phyloP scores from a whole-genome alignment of 495 filamentous ascomycete genomes.

The Immersiella caudata region DNA sequence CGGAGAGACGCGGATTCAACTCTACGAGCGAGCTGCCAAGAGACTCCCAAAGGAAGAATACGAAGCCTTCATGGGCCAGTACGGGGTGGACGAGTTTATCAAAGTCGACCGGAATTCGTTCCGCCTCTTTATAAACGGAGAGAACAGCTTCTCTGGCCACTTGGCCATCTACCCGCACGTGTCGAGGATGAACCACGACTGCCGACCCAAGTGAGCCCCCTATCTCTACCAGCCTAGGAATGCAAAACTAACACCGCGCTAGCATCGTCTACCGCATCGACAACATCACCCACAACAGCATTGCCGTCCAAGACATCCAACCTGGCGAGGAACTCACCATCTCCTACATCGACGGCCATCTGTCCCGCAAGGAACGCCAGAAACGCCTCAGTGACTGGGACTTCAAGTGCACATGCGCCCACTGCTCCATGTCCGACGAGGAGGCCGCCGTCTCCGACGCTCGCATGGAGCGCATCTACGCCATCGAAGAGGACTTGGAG shows the following conservation, averaged over 20 bases:
- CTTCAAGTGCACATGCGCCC: slow-evolving; percentile 44
- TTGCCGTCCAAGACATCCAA: slow-evolving; percentile 45
- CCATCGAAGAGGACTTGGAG: slow-evolving; percentile 41
- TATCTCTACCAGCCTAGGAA: not conserved
- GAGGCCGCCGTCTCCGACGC: slow-evolving; percentile 38
- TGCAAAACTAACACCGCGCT: not conserved
- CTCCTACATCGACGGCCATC: slow-evolving; percentile 42
- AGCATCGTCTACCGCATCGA: slow-evolving; percentile 46
- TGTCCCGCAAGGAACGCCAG: slow-evolving; percentile 36
- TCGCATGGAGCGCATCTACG: slow-evolving; percentile 38
- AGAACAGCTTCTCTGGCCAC: slow-evolving; percentile 33
- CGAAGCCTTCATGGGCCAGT: slow-evolving; percentile 38
- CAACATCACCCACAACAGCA: slow-evolving; percentile 43
- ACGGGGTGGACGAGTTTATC: slow-evolving; percentile 34
- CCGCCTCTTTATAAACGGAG: slow-evolving; percentile 40
- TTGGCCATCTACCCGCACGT: slow-evolving; percentile 43
- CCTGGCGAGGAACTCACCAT: slow-evolving; percentile 47
- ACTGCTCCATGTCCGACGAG: slow-evolving; percentile 33
- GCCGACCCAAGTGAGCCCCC: slow-evolving; percentile 46
- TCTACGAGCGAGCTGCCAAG: slow-evolving; percentile 39
- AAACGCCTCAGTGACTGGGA: slow-evolving; percentile 42
- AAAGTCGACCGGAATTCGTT: slow-evolving; percentile 49
- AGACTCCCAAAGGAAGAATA: slow-evolving; percentile 30
- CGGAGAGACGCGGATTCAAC: slow-evolving; percentile 16
- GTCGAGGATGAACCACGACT: slow-evolving; percentile 48